Conservation (phyloP, 1,284 basidiomycete genomes). For the Ganoderma leucocontextum region DNA sequence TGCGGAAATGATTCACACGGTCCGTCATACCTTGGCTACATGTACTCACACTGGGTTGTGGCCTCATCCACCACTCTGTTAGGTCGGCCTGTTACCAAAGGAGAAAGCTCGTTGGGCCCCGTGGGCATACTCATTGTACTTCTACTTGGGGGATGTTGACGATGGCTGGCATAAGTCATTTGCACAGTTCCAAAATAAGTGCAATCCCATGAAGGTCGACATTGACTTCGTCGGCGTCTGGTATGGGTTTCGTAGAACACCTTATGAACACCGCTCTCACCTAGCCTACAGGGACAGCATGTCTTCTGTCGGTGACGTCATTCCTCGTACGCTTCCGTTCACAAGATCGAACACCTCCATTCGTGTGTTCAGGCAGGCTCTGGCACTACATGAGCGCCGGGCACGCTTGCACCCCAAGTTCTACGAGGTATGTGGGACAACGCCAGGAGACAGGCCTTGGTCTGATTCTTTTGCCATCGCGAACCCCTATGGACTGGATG, state of each 20-base stretch:
- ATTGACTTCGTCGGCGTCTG: constrained; percentile 58
- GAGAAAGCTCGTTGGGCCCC: constrained; percentile 45
- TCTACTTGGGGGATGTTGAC: constrained; percentile 44
- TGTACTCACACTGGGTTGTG: no score
- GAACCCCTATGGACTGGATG: no score
- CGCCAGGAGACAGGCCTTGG: no score
- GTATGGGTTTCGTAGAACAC: constrained; percentile 34
- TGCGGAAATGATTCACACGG: constrained; percentile 63
- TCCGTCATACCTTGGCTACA: constrained; percentile 6
- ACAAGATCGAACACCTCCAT: constrained; percentile 66
- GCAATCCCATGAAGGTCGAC: constrained; percentile 52
- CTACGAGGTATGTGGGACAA: constrained; percentile 38
- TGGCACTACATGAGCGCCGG: constrained; percentile 72
- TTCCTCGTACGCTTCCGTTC: constrained; percentile 57
- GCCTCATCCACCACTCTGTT: no score
- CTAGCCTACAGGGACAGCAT: constrained; percentile 49
- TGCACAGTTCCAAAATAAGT: constrained; percentile 48
- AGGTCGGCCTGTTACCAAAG: constrained; percentile 62
- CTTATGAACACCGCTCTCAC: no score
- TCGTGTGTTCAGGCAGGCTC: constrained; percentile 69
- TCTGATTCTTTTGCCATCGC: no score
- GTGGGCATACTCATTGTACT: constrained; percentile 51
- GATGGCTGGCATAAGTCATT: constrained; percentile 40
- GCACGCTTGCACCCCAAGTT: constrained; percentile 64
- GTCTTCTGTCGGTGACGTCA: constrained; percentile 51